Evolutionary conservation across 1,139 yeast genomes (phyloP), one percentile per base, ranked within the genome.

Genomic region (Suhomyces chickasaworum): DNA sequence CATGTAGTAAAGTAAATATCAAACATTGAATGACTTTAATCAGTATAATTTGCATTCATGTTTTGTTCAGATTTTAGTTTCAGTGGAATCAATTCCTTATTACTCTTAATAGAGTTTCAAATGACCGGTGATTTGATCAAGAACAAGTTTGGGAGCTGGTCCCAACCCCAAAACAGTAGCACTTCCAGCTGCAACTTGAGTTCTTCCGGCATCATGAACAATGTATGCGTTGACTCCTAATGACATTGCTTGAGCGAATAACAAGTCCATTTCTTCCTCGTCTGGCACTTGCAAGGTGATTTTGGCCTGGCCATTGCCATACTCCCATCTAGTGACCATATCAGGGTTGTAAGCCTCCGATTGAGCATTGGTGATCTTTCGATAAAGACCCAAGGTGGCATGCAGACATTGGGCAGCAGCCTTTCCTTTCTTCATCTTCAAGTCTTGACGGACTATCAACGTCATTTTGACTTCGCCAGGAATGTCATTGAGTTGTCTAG

Each of bases 361-460:
- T 7, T 77, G 69, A 6, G 80, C 76, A 33, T 78, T 73, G 21
- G 78, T 70, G 63, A 89, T 86, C 51, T 84, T 74, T 60, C 86
- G 84, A 66, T 88, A 93, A 54, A 95, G 81, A 0, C 95, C 93
- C 39, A 93, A 75, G 0, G 99, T 95, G n/a, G 99, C 99, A 69
- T 93, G 99, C 43, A 90, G 86, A 64, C 98, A 91, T 65, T 93
- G 99, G 1, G 99, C 99, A 1, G 98, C 98, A 1, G 89, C 87
- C 64, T 95, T 95, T 30, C 99, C 99, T 66, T 89, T 90, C 39
- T 88, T 84, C 99, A 93, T 93, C 46, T 83, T 84, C 53, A 93
- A 71, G 63, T 93, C 99, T 37, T 86, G 89, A 50, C 99, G 82
- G 1, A 93, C 91, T 1, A 90, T 81, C 32, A 95, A 72, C 0